Conservation (phyloP, 768 basidiomycete genomes). For the Boletus rubropictus region DNA sequence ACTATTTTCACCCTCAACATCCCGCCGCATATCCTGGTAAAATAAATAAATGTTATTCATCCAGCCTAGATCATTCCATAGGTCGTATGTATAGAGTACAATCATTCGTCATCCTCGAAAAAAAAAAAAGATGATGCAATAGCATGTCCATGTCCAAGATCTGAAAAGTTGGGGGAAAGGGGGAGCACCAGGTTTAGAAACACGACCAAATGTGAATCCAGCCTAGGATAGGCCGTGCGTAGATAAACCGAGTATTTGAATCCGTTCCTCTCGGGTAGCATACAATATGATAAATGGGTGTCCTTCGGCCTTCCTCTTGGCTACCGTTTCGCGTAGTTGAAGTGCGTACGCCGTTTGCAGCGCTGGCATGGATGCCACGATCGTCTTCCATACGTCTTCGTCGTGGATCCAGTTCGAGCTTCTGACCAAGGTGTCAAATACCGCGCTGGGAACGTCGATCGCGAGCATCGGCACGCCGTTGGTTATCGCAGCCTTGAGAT, state of each 20-base stretch:
- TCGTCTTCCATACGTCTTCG: slow-evolving; percentile 67
- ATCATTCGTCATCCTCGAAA: no score
- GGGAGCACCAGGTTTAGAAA: no score
- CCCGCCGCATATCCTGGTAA: no score
- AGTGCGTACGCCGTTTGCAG: slow-evolving; percentile 57
- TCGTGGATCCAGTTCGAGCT: slow-evolving; percentile 62
- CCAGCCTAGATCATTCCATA: no score
- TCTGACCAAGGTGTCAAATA: slow-evolving; percentile 60
- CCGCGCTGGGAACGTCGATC: slow-evolving; percentile 55
- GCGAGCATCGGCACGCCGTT: slow-evolving; percentile 63
- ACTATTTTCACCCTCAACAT: no score
- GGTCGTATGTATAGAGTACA: no score
- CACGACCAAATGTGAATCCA: no score
- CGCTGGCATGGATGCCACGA: slow-evolving; percentile 50
- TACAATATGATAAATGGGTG: slow-evolving; percentile 58
- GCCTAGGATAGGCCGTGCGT: slow-evolving; percentile 8
- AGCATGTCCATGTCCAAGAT: no score
- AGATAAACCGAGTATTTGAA: slow-evolving; percentile 50
- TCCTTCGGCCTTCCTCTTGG: slow-evolving; percentile 58
- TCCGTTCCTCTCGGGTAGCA: slow-evolving; percentile 62
- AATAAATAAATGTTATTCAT: no score
- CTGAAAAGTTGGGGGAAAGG: no score
- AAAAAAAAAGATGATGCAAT: no score
- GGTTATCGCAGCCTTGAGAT: slow-evolving; percentile 55
- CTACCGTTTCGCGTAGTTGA: slow-evolving; percentile 62